Evolutionary conservation across 2,329 filamentous ascomycete genomes (phyloP), one percentile per base, ranked within the genome.

Genomic region (Aspergillus pseudonomiae): DNA sequence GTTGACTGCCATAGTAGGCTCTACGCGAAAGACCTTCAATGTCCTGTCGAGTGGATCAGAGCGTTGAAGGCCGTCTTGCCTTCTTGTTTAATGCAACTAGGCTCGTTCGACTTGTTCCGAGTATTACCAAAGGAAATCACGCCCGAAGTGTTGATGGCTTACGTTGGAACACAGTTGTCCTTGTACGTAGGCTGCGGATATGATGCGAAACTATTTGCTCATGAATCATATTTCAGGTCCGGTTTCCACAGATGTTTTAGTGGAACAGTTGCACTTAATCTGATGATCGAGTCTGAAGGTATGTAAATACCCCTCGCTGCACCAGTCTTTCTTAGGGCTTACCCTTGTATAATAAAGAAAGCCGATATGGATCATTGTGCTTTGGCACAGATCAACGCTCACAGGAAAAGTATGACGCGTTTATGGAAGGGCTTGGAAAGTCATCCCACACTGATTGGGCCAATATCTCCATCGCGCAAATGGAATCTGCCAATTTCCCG

Each of bases 191-290:
- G 32, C 14, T 34, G 2, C 4, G 11, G 12, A 24, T 19, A 54
- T 7, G 2, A 1, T 45, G 2, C 2, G 2, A 6, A 30, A 10
- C 16, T 7, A 2, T 28, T 28, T 45, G 34, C 34, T 54, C 6
- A 60, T 24, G 3, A 16, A 0, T 34, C 9, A 12, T 59, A 45
- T 19, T 64, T 60, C 57, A 75, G 74, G 54, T 77, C 74, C 21
- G 75, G 75, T 7, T 77, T 78, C 54, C 75, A 78, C 59, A 71
- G 75, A 60, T 77, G 76, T 61, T 77, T 77, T 54, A 77, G 75
- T 24, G 76, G 72, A 60, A 77, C 76, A 0, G 72, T 77, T 50
- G 75, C 76, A 12, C 64, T 77, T 28, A 77, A 77, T 58, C 68
- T 78, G 34, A 58, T 78, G 16, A 64, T 77, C 32, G 74, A 75